Evolutionary conservation across 2,329 filamentous ascomycete genomes (phyloP), one percentile per base, ranked within the genome.

Genomic region (Emydomyces testavorans): DNA sequence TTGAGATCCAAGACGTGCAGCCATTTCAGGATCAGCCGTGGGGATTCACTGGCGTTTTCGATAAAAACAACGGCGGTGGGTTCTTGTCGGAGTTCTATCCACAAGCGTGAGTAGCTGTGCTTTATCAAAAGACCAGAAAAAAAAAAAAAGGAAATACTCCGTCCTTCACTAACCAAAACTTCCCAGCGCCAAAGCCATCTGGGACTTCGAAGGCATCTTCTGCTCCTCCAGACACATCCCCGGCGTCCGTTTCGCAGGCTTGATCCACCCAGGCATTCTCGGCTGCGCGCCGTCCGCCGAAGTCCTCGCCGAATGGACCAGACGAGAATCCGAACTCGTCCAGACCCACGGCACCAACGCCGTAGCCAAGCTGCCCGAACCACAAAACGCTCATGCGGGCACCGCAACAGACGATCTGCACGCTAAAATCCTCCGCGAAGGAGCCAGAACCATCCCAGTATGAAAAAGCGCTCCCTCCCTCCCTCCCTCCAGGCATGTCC

Each of bases 1-100:
- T 94, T 6, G 87, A 94, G 63, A 94, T 94, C 54, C 87, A 90
- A 64, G 89, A 95, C 59, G 85, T 94, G 0, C 87, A 95, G 68
- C 89, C 89, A 0, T 80, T 94, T 54, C 74, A 90, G 53, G 79
- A 92, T 24, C 78, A 83, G 49, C 87, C 87, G 0, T 94, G 89
- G 89, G 89, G 89, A 0, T 94, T 94, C 63, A 90, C 85, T 0
- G 87, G 87, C 6, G 68, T 92, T 4, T 94, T 95, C 59, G 74
- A 82, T 46, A 81, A 78, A 54, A 69, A 80, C 13, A 94, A 94
- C 57, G 89, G 89, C 4, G 89, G 89, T 6, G 88, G 89, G 0
- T 94, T 94, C 56, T 66, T 94, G 10, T 86, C 94, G 54, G 85
- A 93, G 61, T 74, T 87, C 23, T 95, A 93, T 57, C 88, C 87